These are phyloP conservation scores for Pseudozyma sp. DNA, from an alignment of 1,284 basidiomycete genomes.

Conservation along the genomic window DNA sequence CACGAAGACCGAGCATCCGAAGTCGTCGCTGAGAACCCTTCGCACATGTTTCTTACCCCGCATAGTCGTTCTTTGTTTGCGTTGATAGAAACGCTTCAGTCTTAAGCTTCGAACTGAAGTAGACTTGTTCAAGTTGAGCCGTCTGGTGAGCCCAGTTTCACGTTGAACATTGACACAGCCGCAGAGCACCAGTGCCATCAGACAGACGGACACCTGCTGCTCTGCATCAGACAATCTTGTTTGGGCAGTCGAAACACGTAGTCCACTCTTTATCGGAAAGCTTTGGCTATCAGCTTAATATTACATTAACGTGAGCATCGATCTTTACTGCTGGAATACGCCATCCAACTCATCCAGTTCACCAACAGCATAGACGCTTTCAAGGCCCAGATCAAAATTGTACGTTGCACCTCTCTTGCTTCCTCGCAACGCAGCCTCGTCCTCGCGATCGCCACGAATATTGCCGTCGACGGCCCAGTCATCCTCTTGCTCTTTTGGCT, in stretches of 20 bases:
- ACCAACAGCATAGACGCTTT: slow-evolving; percentile 65
- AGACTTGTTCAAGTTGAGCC: no score
- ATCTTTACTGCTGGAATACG: slow-evolving; percentile 37
- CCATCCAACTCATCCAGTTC: slow-evolving; percentile 53
- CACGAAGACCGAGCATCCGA: not conserved
- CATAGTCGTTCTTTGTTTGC: not conserved
- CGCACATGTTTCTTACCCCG: slow-evolving; percentile 1
- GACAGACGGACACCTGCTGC: no score
- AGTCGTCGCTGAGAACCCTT: not conserved
- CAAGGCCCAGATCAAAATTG: slow-evolving; percentile 71
- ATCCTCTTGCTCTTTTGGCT: slow-evolving; percentile 13
- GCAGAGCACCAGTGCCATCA: no score
- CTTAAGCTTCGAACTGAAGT: no score
- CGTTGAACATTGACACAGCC: no score
- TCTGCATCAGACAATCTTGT: no score
- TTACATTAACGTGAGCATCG: not conserved
- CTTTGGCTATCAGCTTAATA: not conserved
- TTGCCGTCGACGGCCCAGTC: slow-evolving; percentile 45
- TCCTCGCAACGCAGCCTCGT: slow-evolving; percentile 27
- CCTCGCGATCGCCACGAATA: slow-evolving; percentile 4
- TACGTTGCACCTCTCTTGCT: slow-evolving; percentile 55
- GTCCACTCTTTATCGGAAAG: not conserved
- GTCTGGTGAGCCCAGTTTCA: no score
- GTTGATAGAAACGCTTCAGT: no score
- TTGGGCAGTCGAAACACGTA: no score